Evolutionary conservation across 176 grass and related monocot species (phyloP).

Genomic region (Alopecurus myosuroides): DNA sequence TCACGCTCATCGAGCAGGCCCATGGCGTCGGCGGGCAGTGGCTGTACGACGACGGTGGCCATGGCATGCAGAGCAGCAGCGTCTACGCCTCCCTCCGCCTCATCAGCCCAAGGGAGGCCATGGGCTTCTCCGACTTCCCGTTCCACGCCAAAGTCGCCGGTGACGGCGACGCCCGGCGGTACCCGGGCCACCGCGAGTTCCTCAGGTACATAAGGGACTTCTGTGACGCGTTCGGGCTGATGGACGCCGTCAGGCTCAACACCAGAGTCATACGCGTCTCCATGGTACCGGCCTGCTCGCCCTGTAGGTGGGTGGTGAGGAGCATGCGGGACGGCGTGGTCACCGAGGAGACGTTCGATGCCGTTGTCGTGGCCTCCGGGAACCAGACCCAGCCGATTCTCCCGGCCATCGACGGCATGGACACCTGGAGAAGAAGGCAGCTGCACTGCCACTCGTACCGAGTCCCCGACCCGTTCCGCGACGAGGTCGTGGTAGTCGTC

Average conservation of each 20-base stretch:
- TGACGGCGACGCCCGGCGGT: constrained; percentile 7
- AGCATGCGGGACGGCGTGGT: background rate
- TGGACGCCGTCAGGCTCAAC: constrained; percentile 16
- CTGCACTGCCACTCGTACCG: constrained; percentile 52
- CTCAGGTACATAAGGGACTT: constrained; percentile 29
- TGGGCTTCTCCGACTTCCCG: constrained; percentile 33
- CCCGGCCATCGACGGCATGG: no score
- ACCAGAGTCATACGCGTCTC: background rate
- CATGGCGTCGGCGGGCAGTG: no score
- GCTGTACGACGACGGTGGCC: no score
- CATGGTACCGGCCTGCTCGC: background rate
- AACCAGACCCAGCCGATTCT: constrained; percentile 9
- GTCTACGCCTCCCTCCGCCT: no score
- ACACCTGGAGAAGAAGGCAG: constrained; percentile 27
- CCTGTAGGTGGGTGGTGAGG: background rate
- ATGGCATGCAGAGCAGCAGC: no score
- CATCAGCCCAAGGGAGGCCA: background rate
- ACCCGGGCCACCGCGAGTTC: constrained; percentile 26
- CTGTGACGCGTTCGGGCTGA: constrained; percentile 17
- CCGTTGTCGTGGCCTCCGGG: constrained; percentile 30
- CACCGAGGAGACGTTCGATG: constrained; percentile 37
- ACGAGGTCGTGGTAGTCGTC: constrained; percentile 31
- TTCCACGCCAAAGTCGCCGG: background rate
- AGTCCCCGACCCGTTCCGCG: background rate
- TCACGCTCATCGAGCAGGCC: no score